Evolutionary conservation across 805 yeast genomes (phyloP), one percentile per base, ranked within the genome.

Genomic region (Candida lessepsii): DNA sequence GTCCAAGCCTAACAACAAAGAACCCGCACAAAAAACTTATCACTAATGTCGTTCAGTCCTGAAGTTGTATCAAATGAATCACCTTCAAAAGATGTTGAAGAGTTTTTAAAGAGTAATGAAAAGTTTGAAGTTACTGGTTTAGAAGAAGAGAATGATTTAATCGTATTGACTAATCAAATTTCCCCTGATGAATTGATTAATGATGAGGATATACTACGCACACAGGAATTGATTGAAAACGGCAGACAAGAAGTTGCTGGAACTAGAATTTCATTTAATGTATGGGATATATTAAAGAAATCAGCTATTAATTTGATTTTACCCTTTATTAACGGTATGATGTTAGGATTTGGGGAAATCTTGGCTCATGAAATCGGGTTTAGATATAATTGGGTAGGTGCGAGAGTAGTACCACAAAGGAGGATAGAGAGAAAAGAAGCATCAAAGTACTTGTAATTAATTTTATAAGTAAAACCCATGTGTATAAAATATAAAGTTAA

Each of bases 331-430:
- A 91, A 91, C 54, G 98, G 98, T 7, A 69, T 91, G 63, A 90
- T 90, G 96, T 74, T 91, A 37, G 98, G 98, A 0, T 88, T 91
- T 58, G 98, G 98, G 2, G 98, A 91, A 66, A 81, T 91, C 15
- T 67, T 87, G 43, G 98, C 98, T 7, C 96, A 90, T 58, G 97
- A 91, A 54, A 64, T 91, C 29, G 95, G 96, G 5, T 86, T 86
- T 67, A 71, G 73, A 35, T 82, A 78, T 63, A 81, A 86, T 32
- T 85, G 93, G 86, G 55, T 70, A 16, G 88, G 84, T 5, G 89
- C 89, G 10, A 74, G 72, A 54, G 88, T 79, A 37, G 58, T 62
- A 37, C 76, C 75, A 1, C 57, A 62, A 9, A 49, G 56, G 42
- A 56, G 69, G 45, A 42, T 58, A 35, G 54, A 50, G 39, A 54